These are phyloP conservation scores for Pichia phayaonensis DNA, from an alignment of 805 yeast species.

Conservation along the genomic window DNA sequence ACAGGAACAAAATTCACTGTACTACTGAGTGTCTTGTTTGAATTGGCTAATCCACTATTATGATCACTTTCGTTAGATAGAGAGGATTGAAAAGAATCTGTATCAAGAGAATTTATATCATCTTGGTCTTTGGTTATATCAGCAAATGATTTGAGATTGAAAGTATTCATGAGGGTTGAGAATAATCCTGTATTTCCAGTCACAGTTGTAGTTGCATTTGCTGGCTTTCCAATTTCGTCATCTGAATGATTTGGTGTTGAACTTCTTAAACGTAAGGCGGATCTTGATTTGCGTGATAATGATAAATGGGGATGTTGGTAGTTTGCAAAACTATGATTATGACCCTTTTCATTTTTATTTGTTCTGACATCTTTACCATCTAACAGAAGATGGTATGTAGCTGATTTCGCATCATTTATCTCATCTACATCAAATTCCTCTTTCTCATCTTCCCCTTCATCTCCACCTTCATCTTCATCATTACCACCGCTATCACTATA, in stretches of 20 bases:
- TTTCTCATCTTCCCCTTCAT: not conserved
- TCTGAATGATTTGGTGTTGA: conserved; percentile 6
- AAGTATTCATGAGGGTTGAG: conserved; percentile 22
- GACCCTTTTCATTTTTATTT: not conserved
- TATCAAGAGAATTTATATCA: not conserved
- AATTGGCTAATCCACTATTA: not conserved
- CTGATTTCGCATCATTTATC: not conserved
- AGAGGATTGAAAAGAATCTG: conserved; percentile 9
- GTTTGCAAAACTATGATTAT: not conserved
- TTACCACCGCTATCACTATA: not conserved
- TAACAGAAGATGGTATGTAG: not conserved
- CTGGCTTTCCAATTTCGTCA: not conserved
- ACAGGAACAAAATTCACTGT: conserved; percentile 41
- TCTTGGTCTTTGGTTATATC: conserved; percentile 7
- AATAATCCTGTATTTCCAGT: conserved; percentile 17
- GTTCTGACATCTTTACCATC: not conserved
- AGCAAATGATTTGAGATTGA: conserved; percentile 21
- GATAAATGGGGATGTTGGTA: not conserved
- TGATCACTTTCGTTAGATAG: conserved; percentile 1
- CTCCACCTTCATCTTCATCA: not conserved
- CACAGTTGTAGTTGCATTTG: not conserved
- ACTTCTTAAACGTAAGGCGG: not conserved
- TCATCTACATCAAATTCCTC: not conserved
- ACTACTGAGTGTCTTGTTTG: conserved; percentile 9
- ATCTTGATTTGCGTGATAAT: not conserved